Conservation (phyloP, 1,284 basidiomycete genomes). For the Peniophora sp. region DNA sequence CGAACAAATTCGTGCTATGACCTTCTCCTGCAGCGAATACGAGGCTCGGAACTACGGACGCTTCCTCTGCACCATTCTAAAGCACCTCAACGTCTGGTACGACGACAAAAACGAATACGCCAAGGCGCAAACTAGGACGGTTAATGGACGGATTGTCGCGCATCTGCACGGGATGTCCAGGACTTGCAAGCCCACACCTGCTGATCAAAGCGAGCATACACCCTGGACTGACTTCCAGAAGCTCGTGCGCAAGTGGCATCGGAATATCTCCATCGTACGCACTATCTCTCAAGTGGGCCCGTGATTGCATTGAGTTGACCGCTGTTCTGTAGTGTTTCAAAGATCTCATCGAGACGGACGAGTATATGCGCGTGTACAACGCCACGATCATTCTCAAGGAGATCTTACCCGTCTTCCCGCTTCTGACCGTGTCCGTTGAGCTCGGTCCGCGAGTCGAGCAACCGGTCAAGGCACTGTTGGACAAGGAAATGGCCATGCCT, state of each 20-base stretch:
- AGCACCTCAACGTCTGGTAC: constrained; percentile 74
- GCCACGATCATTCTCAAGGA: constrained; percentile 86
- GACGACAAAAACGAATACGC: constrained; percentile 57
- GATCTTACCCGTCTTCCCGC: constrained; percentile 81
- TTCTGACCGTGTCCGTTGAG: constrained; percentile 47
- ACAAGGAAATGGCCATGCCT: constrained; percentile 37
- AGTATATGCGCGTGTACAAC: constrained; percentile 95
- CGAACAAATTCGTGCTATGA: constrained; percentile 74
- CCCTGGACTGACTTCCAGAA: constrained; percentile 66
- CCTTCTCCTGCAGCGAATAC: constrained; percentile 93
- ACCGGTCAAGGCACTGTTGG: constrained; percentile 62
- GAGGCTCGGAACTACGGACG: constrained; percentile 96
- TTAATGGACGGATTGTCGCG: constrained; percentile 31
- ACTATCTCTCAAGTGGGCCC: constrained; percentile 1
- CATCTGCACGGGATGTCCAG: no score
- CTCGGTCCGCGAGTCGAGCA: constrained; percentile 53
- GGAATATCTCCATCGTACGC: constrained; percentile 58
- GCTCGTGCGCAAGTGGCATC: constrained; percentile 78
- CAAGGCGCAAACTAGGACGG: constrained; percentile 60
- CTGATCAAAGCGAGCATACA: constrained; percentile 39
- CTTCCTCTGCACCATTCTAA: constrained; percentile 75
- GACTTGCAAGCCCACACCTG: no score
- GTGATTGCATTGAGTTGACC: not conserved
- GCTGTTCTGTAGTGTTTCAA: constrained; percentile 39
- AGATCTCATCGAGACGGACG: constrained; percentile 63